Evolutionary conservation across 2,329 filamentous ascomycete genomes (phyloP).

Genomic region (Verticillium nonalfalfae): DNA sequence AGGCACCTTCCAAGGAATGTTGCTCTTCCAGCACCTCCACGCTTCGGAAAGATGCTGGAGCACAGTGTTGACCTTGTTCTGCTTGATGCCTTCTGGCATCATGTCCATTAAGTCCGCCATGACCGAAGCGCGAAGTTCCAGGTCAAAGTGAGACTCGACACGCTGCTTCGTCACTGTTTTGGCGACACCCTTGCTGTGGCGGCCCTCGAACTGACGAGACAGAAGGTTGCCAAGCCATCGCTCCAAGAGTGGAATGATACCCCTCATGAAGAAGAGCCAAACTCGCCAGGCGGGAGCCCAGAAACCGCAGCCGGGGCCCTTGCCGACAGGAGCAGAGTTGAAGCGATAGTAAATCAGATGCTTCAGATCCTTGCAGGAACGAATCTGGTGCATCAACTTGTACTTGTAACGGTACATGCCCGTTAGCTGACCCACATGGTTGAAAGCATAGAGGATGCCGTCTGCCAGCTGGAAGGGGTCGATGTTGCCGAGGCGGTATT

Average conservation of each 20-base stretch:
- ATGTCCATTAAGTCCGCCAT: conserved; percentile 99
- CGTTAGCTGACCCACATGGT: conserved; percentile 95
- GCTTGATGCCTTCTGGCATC: conserved; percentile 99
- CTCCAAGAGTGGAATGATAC: conserved; percentile 93
- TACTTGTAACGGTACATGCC: conserved; percentile 99
- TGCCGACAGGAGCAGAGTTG: conserved; percentile 93
- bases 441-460: conserved; percentile 98
- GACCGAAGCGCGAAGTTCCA: conserved; percentile 93
- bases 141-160: conserved; percentile 96
- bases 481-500: conserved; percentile 95
- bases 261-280: conserved; percentile 98
- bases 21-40: conserved; percentile 99
- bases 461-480: conserved; percentile 98
- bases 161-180: conserved; percentile 99
- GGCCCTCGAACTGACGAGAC: conserved; percentile 95
- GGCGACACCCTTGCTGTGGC: conserved; percentile 96
- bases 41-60: conserved; percentile 95
- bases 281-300: conserved; percentile 99
- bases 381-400: conserved; percentile 99
- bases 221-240: conserved; percentile 96
- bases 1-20: conserved; percentile 99
- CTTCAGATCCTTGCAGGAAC: conserved; percentile 97
- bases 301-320: conserved; percentile 96
- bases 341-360: conserved; percentile 99
- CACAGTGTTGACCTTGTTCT: conserved; percentile 98